phyloP scores from a whole-genome alignment of 2,329 filamentous ascomycete genomes.

The Fusarium praegraminearum region DNA sequence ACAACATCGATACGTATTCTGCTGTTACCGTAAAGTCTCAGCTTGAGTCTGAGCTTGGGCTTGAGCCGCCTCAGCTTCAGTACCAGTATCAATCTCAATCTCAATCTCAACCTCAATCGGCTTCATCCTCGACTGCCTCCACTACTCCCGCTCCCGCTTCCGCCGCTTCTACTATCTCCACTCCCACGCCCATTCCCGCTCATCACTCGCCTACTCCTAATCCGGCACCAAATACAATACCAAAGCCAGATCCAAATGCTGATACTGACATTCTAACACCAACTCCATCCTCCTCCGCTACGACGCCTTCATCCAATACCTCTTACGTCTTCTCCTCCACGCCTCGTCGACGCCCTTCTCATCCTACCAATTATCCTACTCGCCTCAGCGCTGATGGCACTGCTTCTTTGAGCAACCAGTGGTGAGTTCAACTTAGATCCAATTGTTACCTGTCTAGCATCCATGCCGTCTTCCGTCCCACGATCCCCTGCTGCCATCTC shows the following conservation, averaged over 20 bases:
- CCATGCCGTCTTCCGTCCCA: constrained; percentile 34
- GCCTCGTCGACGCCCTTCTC: constrained; percentile 36
- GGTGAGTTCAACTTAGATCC: constrained; percentile 42
- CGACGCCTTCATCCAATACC: constrained; percentile 36
- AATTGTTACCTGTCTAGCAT: neutral
- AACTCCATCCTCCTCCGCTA: constrained; percentile 30
- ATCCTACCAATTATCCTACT: constrained; percentile 10
- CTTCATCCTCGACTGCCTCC: constrained; percentile 32
- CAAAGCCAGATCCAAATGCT: constrained; percentile 11
- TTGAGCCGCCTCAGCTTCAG: neutral
- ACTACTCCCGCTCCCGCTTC: constrained; percentile 52
- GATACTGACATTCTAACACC: constrained; percentile 26
- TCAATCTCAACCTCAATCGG: constrained; percentile 11
- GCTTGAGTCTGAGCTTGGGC: neutral
- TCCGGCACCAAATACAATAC: constrained; percentile 33
- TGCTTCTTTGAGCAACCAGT: constrained; percentile 45
- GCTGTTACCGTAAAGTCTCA: constrained; percentile 69
- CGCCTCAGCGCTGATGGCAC: constrained; percentile 44
- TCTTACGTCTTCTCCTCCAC: constrained; percentile 29
- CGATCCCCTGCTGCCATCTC: constrained; percentile 30
- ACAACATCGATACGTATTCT: constrained; percentile 62
- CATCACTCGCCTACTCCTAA: constrained; percentile 46
- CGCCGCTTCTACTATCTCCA: constrained; percentile 49
- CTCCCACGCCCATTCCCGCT: constrained; percentile 51
- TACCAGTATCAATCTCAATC: neutral